These are phyloP conservation scores for Hymenochaete sp. DNA, from an alignment of 1,284 basidiomycete species.

Conservation along the genomic window DNA sequence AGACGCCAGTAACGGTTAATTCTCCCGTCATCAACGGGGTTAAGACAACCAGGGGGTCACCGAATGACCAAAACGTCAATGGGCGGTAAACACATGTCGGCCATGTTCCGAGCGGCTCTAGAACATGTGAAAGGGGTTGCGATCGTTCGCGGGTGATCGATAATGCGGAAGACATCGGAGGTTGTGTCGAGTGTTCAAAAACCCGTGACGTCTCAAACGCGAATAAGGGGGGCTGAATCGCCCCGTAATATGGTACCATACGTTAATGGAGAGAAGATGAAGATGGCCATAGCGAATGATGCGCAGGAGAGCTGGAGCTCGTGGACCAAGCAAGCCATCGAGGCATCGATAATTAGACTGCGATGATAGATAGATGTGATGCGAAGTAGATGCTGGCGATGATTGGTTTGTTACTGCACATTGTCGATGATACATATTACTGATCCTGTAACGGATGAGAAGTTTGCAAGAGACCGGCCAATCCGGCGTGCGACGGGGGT, in stretches of 20 bases:
- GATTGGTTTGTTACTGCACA: constrained; percentile 13
- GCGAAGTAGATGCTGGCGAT: constrained; percentile 2
- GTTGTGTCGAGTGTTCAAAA: too few relatives aligned
- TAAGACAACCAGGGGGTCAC: too few relatives aligned
- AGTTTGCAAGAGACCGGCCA: constrained; percentile 1
- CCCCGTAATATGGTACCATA: constrained; percentile 1
- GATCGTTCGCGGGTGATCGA: too few relatives aligned
- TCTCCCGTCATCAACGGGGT: too few relatives aligned
- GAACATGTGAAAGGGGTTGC: too few relatives aligned
- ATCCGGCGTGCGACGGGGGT: constrained; percentile 6
- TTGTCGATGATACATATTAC: constrained; percentile 7
- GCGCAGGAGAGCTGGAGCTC: too few relatives aligned
- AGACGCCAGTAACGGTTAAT: too few relatives aligned
- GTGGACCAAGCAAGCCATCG: background rate
- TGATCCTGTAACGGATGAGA: background rate
- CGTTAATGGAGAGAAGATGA: background rate
- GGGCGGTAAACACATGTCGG: too few relatives aligned
- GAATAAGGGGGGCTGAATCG: background rate
- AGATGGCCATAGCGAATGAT: constrained; percentile 3
- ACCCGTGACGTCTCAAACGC: too few relatives aligned
- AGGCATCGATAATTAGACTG: constrained; percentile 2
- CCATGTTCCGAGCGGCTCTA: too few relatives aligned
- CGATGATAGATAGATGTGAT: constrained; percentile 5
- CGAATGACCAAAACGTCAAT: too few relatives aligned
- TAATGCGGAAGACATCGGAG: too few relatives aligned